Conservation (phyloP, 805 yeast genomes). For the Metschnikowia baotianmanensis region DNA sequence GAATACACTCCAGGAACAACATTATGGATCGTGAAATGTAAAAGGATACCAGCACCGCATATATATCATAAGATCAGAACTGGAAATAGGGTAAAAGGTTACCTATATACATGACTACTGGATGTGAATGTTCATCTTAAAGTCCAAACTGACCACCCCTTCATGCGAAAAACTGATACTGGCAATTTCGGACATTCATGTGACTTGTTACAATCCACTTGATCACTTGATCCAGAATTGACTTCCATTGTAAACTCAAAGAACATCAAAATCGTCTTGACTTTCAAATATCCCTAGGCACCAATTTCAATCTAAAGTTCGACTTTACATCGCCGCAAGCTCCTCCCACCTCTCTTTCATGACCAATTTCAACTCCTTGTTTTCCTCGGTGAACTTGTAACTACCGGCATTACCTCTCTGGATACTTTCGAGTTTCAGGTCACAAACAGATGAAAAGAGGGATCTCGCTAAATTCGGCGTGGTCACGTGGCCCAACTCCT, state of each 20-base stretch:
- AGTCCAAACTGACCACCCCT: too few relatives aligned
- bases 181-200: too few relatives aligned
- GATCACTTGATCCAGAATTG: too few relatives aligned
- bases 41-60: neutral
- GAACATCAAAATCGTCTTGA: too few relatives aligned
- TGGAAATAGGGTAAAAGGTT: too few relatives aligned
- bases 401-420: slow-evolving; percentile 10
- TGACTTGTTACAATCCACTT: too few relatives aligned
- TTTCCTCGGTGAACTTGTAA: slow-evolving; percentile 12
- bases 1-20: neutral
- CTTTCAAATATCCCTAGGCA: too few relatives aligned
- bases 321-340: slow-evolving; percentile 2
- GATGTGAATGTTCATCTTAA: neutral
- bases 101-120: neutral
- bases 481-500: neutral
- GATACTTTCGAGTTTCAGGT: slow-evolving; percentile 6
- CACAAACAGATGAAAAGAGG: slow-evolving; percentile 6
- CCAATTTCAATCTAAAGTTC: neutral
- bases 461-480: neutral
- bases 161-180: too few relatives aligned
- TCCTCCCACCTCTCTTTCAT: slow-evolving; percentile 18
- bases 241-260: too few relatives aligned
- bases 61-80: neutral
- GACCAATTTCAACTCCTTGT: slow-evolving; percentile 9
- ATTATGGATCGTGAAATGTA: too few relatives aligned